Evolutionary conservation across 2,329 filamentous ascomycete species (phyloP), one percentile per base, ranked within the genome.

Genomic region (Penicillium sp.): DNA sequence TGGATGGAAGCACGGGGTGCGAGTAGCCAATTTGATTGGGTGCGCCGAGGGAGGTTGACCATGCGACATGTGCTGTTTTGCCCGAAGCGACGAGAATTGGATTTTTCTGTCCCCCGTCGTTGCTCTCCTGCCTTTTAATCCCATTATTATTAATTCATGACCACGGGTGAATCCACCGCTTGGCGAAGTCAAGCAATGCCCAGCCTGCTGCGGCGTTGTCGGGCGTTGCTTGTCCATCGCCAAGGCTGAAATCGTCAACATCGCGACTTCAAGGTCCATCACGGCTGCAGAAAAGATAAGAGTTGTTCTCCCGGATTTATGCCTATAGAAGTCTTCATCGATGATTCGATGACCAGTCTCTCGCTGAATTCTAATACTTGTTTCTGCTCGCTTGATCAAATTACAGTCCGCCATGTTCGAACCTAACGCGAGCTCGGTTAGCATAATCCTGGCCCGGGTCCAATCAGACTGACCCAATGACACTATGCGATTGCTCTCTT

Each of bases 121-220:
- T 37, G n/a, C 22, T 50, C n/a, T 48, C 17, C 14, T 25, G 25
- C 25, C 25, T 28, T 28, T 28, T 14, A 11, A 31, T 31, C 10
- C n/a, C 39, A 10, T 42, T n/a, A 41, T 17, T 20, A 5, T 5
- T 12, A 28, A 28, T 45, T 45, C 42, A 2, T 14, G 28, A 4
- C 31, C n/a, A 11, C 7, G 14, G 34, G 17, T 11, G 14, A 35
- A 20, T 47, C 53, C 20, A 34, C 47, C 12, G 37, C 45, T 34
- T 34, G 8, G 11, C 22, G 34, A n/a, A 14, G 50, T 43, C 38
- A 53, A 53, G 51, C 51, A 53, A 43, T 43, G 51, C 51, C 51
- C 49, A 52, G 49, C 20, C 42, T 17, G 20, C 42, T 31, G 22
- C 49, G 38, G 49, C 37, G 22, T n/a, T 7, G 20, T 20, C n/a